Evolutionary conservation across 495 filamentous ascomycete species (phyloP), one percentile per base, ranked within the genome.

Genomic region (Xylaria scruposa): DNA sequence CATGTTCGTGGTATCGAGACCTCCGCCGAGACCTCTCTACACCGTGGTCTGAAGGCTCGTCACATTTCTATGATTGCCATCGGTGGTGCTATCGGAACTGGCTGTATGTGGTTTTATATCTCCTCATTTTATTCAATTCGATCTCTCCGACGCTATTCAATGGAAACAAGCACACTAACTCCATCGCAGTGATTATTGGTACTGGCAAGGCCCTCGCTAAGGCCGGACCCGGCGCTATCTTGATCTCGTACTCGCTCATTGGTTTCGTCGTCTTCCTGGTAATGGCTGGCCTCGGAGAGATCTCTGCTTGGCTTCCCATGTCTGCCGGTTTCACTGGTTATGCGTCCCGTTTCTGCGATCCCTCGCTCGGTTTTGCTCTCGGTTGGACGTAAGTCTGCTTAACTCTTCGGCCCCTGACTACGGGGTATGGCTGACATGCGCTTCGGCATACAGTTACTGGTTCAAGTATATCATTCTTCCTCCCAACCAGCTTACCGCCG

Each of bases 31-130:
- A 81, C 78, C 46, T 72, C 76, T n/a, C 76, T 94, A 21, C 90
- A 90, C 62, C 88, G 90, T 47, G 86, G 87, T 6, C 80, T 94
- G 59, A 88, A 89, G 70, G 85, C 91, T 2, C 85, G 90, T 40
- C 91, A 93, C 68, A 88, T 93, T 73, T 90, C 90, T 74, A 90
- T 94, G 89, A 95, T 97, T 86, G 93, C 93, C 4, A 93, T 97
- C 74, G 93, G 93, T 36, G 92, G 92, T 59, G 93, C 93, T 13
- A 92, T 97, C 72, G 93, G 92, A 72, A 94, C 92, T 42, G 91
- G 90, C 29, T 60, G 70, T 71, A 49, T 4, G 62, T 67, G 19
- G 19, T n/a, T 38, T 26, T 19, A 26, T 33, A 6, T 9, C 29
- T 42, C 33, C n/a, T 29, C 40, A 10, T 29, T 38, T 26, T 49